These are phyloP conservation scores for Collybiopsis luxurians DNA, from an alignment of 768 basidiomycete genomes.

Conservation along the genomic window DNA sequence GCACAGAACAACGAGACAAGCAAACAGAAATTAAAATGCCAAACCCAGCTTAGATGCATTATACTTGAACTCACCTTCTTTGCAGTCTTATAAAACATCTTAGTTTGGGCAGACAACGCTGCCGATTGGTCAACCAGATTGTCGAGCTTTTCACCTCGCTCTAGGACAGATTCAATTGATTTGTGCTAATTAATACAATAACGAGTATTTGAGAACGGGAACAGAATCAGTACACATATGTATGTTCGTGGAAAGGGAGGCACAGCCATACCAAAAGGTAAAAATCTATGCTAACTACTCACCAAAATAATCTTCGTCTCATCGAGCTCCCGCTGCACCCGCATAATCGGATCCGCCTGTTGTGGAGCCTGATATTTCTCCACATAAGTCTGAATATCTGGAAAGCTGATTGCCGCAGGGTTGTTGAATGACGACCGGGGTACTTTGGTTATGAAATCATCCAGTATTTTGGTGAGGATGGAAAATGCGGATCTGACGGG, in stretches of 20 bases:
- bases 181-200: too few species aligned
- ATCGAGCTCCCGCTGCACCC: constrained; percentile 95
- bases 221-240: too few species aligned
- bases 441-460: constrained; percentile 84
- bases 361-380: constrained; percentile 95
- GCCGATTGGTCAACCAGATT: constrained; percentile 93
- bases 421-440: constrained; percentile 67
- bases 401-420: constrained; percentile 71
- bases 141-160: constrained; percentile 95
- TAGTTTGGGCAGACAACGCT: constrained; percentile 83
- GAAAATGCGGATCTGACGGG: constrained; percentile 97
- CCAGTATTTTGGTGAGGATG: constrained; percentile 88
- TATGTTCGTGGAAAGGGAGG: too few species aligned
- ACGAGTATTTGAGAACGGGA: too few species aligned
- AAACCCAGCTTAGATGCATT: too few species aligned
- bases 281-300: constrained; percentile 29
- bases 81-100: constrained; percentile 99
- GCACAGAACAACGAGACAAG: too few species aligned
- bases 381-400: constrained; percentile 72
- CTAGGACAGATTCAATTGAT: constrained; percentile 95
- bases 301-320: constrained; percentile 99
- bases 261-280: too few species aligned
- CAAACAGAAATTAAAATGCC: too few species aligned
- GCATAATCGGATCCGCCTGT: constrained; percentile 98
- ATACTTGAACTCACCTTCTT: constrained; percentile 95